Conservation (phyloP, 202 grass and related monocot species). For the Setaria viridis region DNA sequence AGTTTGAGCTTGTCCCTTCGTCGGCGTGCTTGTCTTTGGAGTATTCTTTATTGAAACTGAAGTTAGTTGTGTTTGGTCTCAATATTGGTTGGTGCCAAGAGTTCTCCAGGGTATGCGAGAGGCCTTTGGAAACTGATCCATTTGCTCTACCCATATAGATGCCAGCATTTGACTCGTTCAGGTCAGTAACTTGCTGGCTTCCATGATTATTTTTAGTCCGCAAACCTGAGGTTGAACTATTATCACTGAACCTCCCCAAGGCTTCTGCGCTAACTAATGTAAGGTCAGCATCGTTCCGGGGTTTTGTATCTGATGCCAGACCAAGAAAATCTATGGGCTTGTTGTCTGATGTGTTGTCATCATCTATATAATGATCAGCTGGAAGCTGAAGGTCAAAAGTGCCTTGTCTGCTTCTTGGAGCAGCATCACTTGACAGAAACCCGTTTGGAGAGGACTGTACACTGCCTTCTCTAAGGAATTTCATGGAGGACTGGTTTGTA, state of each 20-base stretch:
- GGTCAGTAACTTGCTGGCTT: constrained; percentile 49
- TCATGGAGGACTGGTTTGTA: constrained; percentile 48
- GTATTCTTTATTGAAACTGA: constrained; percentile 55
- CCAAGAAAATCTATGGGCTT: constrained; percentile 63
- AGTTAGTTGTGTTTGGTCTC: constrained; percentile 55
- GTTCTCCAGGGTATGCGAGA: constrained; percentile 41
- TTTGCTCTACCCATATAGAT: constrained; percentile 35
- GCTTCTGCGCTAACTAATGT: constrained; percentile 38
- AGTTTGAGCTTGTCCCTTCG: constrained; percentile 73
- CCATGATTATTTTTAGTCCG: constrained; percentile 38
- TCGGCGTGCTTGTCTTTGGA: constrained; percentile 52
- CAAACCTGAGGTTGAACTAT: constrained; percentile 49
- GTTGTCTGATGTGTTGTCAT: constrained; percentile 53
- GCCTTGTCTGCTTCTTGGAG: constrained; percentile 37
- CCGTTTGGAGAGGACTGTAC: constrained; percentile 64
- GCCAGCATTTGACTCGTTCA: constrained; percentile 71
- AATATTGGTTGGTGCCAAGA: constrained; percentile 27
- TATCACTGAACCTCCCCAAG: constrained; percentile 42
- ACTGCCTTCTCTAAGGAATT: constrained; percentile 76
- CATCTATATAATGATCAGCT: constrained; percentile 67
- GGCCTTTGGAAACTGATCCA: constrained; percentile 43
- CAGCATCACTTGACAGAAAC: constrained; percentile 36
- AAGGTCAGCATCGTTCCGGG: constrained; percentile 45
- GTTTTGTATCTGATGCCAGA: constrained; percentile 31
- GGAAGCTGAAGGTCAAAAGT: constrained; percentile 73